Base-by-base conservation (phyloP, 1,284 basidiomycete species). In the Puccinia hordei region DNA sequence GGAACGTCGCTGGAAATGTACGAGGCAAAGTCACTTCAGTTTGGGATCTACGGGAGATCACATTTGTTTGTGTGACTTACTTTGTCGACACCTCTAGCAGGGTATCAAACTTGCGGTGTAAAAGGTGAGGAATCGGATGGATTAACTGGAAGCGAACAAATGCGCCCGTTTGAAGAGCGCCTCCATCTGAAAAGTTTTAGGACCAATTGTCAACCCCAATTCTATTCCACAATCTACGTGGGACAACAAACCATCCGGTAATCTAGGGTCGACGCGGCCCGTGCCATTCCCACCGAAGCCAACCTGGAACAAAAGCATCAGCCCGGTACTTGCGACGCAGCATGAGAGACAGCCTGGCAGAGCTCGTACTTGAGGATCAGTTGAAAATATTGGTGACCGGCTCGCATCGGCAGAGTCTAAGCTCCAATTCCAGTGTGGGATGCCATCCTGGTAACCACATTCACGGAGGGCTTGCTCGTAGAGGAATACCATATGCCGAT, bases 391-490 rank as follows among this genome's bases (percentile, higher is more conserved):
- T n/a, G 77, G 77, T 24, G 77, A 68, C 13, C 65, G 63, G 22
- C 35, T 61, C 53, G 57, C 51, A 51, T 79, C 46, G 38, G 27
- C 55, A n/a, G 68, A 51, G 41, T 79, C 77, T 49, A 79, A 72
- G 10, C 66, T 33, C 77, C 77, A 79, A 63, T 79, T 41, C 77
- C 77, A 79, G 65, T 66, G n/a, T 5, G 77, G 68, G 44, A 79
- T 24, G n/a, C 51, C 53, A 5, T 69, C 68, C 12, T 38, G 44
- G 38, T 72, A 79, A 12, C 77, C 77, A 41, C 77, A 79, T 22
- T 59, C 33, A 46, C 35, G 35, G 10, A 79, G 49, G 9, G 77
- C 68, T 57, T 72, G 38, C 27, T 79, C 77, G 61, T 72, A 72
- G 41, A 79, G 66, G 33, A 61, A 72, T 44, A 79, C 55, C 19